Conservation (phyloP, 192 early-diverging fungal genomes). For the Umbelopsis isabellina region DNA sequence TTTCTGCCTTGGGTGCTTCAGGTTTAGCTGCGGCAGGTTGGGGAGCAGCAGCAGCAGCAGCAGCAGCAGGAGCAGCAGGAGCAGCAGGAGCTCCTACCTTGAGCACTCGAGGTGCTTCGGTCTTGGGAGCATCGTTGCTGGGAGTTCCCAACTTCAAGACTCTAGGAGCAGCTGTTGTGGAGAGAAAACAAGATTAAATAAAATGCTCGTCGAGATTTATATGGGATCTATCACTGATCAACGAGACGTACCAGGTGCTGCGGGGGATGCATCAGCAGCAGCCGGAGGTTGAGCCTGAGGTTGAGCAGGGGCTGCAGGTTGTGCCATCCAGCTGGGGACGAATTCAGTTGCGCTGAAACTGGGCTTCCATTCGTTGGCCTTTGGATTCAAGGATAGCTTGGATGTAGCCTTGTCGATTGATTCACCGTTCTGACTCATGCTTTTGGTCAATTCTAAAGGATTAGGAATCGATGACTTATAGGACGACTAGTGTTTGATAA, state of each 20-base stretch:
- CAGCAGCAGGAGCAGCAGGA: too few relatives aligned
- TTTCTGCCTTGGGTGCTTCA: constrained; percentile 33
- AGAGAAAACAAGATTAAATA: not conserved
- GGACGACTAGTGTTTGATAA: not conserved
- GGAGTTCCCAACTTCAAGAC: constrained; percentile 13
- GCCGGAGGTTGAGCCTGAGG: constrained; percentile 28
- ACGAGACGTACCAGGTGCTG: constrained; percentile 22
- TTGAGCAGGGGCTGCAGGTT: constrained; percentile 43
- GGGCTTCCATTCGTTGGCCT: constrained; percentile 68
- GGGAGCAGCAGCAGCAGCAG: constrained; percentile 10
- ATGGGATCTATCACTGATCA: not conserved
- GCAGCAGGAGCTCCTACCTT: constrained; percentile 26
- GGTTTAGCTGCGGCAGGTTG: constrained; percentile 31
- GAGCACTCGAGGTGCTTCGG: constrained; percentile 30
- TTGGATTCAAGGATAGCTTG: constrained; percentile 64
- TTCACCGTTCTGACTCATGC: constrained; percentile 39
- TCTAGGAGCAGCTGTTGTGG: constrained; percentile 8
- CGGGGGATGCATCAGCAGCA: not conserved
- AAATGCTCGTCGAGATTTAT: not conserved
- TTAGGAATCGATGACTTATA: not conserved
- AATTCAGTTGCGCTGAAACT: constrained; percentile 72
- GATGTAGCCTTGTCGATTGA: constrained; percentile 46
- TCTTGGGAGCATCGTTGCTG: constrained; percentile 2
- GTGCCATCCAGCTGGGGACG: constrained; percentile 65
- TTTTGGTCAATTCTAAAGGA: not conserved